Evolutionary conservation across 768 basidiomycete species (phyloP).

Genomic region (Boletus patriciae): DNA sequence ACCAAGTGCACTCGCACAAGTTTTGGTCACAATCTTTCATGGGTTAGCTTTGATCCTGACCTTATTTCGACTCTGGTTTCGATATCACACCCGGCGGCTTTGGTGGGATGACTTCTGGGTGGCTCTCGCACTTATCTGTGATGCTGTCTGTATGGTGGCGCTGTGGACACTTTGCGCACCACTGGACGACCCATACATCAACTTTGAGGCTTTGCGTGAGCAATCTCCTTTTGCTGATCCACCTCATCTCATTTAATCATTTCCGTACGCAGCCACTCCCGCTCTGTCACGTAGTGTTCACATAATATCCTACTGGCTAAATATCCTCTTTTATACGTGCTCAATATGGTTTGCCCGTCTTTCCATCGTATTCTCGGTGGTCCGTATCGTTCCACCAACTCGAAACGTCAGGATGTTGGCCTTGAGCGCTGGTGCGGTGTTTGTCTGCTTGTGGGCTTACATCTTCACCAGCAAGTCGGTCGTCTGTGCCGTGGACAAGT

Average conservation of each 20-base stretch:
- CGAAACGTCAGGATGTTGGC: neutral
- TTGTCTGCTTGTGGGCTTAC: conserved; percentile 23
- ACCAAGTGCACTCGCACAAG: conserved; percentile 5
- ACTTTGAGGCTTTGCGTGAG: conserved; percentile 14
- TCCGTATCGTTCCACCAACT: conserved; percentile 24
- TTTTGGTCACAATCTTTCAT: conserved; percentile 23
- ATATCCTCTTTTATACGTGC: conserved; percentile 23
- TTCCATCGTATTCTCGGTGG: conserved; percentile 26
- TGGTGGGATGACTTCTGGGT: conserved; percentile 35
- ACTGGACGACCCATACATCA: conserved; percentile 25
- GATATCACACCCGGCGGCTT: conserved; percentile 20
- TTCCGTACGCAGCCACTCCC: conserved; percentile 27
- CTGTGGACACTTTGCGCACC: conserved; percentile 23
- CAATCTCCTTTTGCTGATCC: neutral
- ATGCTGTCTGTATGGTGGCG: conserved; percentile 8
- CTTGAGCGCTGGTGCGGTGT: conserved; percentile 3
- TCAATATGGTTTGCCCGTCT: conserved; percentile 29
- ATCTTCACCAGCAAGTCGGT: conserved; percentile 26
- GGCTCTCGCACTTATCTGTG: conserved; percentile 13
- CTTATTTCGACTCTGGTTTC: conserved; percentile 29
- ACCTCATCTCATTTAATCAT: conserved; percentile 1
- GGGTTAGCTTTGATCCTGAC: conserved; percentile 19
- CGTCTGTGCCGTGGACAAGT: conserved; percentile 41
- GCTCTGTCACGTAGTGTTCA: conserved; percentile 18
- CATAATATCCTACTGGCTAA: conserved; percentile 22